Evolutionary conservation across 345 rosid genomes (phyloP).

Genomic region (Sapria himalayana): DNA sequence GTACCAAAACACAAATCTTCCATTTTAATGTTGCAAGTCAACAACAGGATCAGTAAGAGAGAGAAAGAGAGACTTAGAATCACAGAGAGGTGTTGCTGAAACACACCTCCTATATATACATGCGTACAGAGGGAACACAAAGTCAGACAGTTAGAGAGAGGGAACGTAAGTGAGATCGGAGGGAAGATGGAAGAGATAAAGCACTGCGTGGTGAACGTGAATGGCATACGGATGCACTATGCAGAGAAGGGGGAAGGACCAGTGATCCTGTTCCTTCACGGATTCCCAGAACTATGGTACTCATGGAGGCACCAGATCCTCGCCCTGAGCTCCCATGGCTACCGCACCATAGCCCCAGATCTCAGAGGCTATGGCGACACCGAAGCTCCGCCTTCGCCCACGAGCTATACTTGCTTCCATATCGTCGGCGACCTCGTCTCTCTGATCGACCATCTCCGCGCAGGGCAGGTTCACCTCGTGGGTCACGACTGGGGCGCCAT

Average conservation of each 20-base stretch:
- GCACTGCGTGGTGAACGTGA: slow-evolving; percentile 32
- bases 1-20: too few species aligned
- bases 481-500: slow-evolving; percentile 76
- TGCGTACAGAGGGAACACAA: too few species aligned
- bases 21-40: too few species aligned
- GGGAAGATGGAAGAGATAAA: slow-evolving; percentile 24
- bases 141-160: too few species aligned
- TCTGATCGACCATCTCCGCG: slow-evolving; percentile 35
- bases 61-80: too few species aligned
- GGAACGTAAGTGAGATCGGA: too few species aligned
- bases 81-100: too few species aligned
- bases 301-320: slow-evolving; percentile 70
- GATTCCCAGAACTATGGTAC: slow-evolving; percentile 83
- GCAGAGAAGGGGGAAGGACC: slow-evolving; percentile 56
- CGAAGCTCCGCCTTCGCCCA: slow-evolving; percentile 23
- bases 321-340: slow-evolving; percentile 33
- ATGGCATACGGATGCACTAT: slow-evolving; percentile 56
- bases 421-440: slow-evolving; percentile 43
- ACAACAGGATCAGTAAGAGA: too few species aligned
- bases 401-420: slow-evolving; percentile 33
- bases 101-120: too few species aligned
- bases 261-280: slow-evolving; percentile 45
- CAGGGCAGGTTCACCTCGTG: slow-evolving; percentile 35
- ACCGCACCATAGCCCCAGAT: slow-evolving; percentile 54
- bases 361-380: slow-evolving; percentile 65